Conservation (phyloP, 805 yeast genomes). For the Pichia occidentalis region DNA sequence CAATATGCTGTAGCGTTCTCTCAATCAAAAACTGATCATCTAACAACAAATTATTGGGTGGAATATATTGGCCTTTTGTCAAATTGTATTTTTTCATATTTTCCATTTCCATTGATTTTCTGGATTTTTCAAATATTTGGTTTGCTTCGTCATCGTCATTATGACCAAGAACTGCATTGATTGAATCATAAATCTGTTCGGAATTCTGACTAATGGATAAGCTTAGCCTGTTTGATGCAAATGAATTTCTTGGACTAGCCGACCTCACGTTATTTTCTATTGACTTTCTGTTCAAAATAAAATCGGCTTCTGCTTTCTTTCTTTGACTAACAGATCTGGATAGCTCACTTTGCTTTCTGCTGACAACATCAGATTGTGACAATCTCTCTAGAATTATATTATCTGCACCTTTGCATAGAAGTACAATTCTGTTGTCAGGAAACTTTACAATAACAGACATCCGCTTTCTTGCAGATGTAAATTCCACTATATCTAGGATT, state of each 20-base stretch:
- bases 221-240: constrained; percentile 19
- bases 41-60: constrained; percentile 49
- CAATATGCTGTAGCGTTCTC: constrained; percentile 82
- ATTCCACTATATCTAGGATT: constrained; percentile 76
- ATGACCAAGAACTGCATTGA: constrained; percentile 22
- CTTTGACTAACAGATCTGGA: constrained; percentile 51
- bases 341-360: constrained; percentile 58
- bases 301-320: constrained; percentile 71
- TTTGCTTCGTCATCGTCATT: constrained; percentile 40
- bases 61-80: constrained; percentile 35
- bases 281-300: constrained; percentile 52
- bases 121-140: constrained; percentile 47
- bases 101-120: constrained; percentile 52
- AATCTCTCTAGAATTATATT: constrained; percentile 76
- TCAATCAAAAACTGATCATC: constrained; percentile 78
- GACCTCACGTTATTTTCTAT: constrained; percentile 25
- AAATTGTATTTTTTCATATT: constrained; percentile 47
- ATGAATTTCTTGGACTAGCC: constrained; percentile 9
- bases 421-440: constrained; percentile 68
- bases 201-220: constrained; percentile 22
- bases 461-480: constrained; percentile 80
- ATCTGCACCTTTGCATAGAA: constrained; percentile 95
- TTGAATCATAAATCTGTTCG: constrained; percentile 11
- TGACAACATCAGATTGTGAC: constrained; percentile 51
- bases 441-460: constrained; percentile 83